Base-by-base conservation (phyloP, 768 basidiomycete genomes). In the Collybiopsis luxurians region DNA sequence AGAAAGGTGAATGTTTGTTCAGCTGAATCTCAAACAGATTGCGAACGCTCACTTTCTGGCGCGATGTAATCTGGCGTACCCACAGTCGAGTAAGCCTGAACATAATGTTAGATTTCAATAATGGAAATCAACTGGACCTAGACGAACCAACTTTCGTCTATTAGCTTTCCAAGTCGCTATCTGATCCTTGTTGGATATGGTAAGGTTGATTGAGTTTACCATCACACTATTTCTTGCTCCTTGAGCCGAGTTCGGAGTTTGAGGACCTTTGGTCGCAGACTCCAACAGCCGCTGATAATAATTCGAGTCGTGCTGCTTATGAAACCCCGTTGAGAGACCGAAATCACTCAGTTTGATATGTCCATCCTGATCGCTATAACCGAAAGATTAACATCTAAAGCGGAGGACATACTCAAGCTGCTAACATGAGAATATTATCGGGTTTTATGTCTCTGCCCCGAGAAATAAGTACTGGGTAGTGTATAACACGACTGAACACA, bases 161-260 rank as follows among this genome's bases (percentile, higher is more conserved):
- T 98, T 99, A 12, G 95, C 96, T 71, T 98, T 98, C 97, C 96
- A 99, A 0, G 97, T 98, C 34, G 93, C 93, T 59, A 98, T 98
- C 66, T 89, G 85, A 66, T 93, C 90, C 69, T 92, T 95, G 67
- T 83, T 91, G 31, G 90, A 85, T 85, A 98, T 96, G 0, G 96
- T 98, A 57, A 98, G 72, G 66, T 98, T 92, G 66, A 98, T 99
- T 11, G 95, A 88, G 69, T 98, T 97, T 63, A 98, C 92, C 88
- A 91, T 92, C 40, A 98, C 95, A 61, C 92, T 95, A 71, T 99
- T 98, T 65, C 96, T 78, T 2, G 89, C 80, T 6, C 79, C 68
- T 55, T 80, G 76, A 49, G 75, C 73, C 27, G 76, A 58, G 2
- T 72, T 70, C 4, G 75, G 72, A 46, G 79, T 70, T 36, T 75